A percentile compares a stretch with the other conserved stretches of the same genome.
phyloP scores from a whole-genome alignment of 2,329 filamentous ascomycete genomes.

The Botrytis tulipae region DNA sequence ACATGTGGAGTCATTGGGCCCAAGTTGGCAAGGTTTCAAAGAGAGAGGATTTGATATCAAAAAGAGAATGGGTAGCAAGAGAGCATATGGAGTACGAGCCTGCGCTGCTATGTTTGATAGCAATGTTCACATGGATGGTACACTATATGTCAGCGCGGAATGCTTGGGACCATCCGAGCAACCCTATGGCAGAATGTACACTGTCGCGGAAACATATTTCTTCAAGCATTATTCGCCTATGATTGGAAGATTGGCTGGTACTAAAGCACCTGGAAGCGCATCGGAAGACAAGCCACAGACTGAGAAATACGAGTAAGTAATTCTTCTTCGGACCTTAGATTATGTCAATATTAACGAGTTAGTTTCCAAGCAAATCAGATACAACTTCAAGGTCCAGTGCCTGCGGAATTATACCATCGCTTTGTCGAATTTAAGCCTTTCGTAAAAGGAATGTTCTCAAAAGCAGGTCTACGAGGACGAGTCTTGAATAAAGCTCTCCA shows the following conservation, averaged over 20 bases:
- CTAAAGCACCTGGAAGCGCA: slow-evolving; percentile 60
- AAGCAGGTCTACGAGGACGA: slow-evolving; percentile 71
- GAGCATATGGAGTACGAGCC: slow-evolving; percentile 74
- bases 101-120: slow-evolving; percentile 61
- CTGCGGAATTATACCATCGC: slow-evolving; percentile 78
- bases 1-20: slow-evolving; percentile 56
- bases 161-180: slow-evolving; percentile 73
- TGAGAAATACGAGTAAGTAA: slow-evolving; percentile 72
- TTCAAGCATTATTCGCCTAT: slow-evolving; percentile 85
- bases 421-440: slow-evolving; percentile 93
- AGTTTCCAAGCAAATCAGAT: slow-evolving; percentile 94
- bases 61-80: slow-evolving; percentile 83
- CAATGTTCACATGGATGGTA: slow-evolving; percentile 65
- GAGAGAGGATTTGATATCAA: slow-evolving; percentile 67
- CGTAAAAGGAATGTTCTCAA: slow-evolving; percentile 83
- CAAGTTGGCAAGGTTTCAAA: slow-evolving; percentile 67
- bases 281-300: slow-evolving; percentile 51
- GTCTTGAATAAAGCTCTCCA: slow-evolving; percentile 83
- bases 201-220: slow-evolving; percentile 71
- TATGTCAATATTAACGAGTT: slow-evolving; percentile 25
- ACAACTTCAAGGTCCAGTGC: slow-evolving; percentile 81
- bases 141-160: slow-evolving; percentile 70
- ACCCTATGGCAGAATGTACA: slow-evolving; percentile 71
- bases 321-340: background rate
- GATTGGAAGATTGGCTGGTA: slow-evolving; percentile 77